Conservation (phyloP, 2,329 filamentous ascomycete genomes). For the Fusarium verrucosum region DNA sequence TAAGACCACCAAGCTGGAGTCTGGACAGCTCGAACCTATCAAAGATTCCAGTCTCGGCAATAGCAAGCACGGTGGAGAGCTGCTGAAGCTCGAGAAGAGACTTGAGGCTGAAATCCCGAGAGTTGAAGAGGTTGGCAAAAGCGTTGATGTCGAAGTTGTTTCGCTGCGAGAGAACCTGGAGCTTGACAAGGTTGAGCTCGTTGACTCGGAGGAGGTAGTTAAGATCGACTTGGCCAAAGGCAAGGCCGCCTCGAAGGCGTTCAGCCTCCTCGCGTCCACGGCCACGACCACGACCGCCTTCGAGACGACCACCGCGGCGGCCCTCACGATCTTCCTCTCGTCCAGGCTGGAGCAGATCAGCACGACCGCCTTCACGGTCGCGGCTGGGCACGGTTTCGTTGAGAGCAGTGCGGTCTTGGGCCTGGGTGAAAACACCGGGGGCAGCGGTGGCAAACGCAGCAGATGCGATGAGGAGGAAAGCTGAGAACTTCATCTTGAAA, state of each 20-base stretch:
- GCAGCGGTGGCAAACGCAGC: slow-evolving; percentile 57
- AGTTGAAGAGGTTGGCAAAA: slow-evolving; percentile 55
- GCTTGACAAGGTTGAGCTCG: slow-evolving; percentile 55
- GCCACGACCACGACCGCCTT: slow-evolving; percentile 46
- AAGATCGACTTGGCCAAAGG: slow-evolving; percentile 53
- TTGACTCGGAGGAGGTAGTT: slow-evolving; percentile 60
- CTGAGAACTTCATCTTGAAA: slow-evolving; percentile 61
- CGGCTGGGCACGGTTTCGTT: slow-evolving; percentile 18
- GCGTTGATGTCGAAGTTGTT: slow-evolving; percentile 57
- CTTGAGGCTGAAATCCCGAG: slow-evolving; percentile 54
- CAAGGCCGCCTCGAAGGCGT: slow-evolving; percentile 51
- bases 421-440: slow-evolving; percentile 50
- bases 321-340: neutral
- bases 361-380: slow-evolving; percentile 3
- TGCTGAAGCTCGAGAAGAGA: slow-evolving; percentile 54
- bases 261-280: slow-evolving; percentile 17
- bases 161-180: slow-evolving; percentile 51
- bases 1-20: slow-evolving; percentile 42
- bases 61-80: slow-evolving; percentile 52
- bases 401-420: slow-evolving; percentile 4
- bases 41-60: slow-evolving; percentile 45
- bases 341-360: neutral
- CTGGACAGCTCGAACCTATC: slow-evolving; percentile 43
- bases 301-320: neutral
- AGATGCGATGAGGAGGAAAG: slow-evolving; percentile 56